A percentile compares a stretch with the other conserved stretches of the same genome.
phyloP scores from a whole-genome alignment of 2,329 filamentous ascomycete species.

The Ophiocordyceps robertsii region DNA sequence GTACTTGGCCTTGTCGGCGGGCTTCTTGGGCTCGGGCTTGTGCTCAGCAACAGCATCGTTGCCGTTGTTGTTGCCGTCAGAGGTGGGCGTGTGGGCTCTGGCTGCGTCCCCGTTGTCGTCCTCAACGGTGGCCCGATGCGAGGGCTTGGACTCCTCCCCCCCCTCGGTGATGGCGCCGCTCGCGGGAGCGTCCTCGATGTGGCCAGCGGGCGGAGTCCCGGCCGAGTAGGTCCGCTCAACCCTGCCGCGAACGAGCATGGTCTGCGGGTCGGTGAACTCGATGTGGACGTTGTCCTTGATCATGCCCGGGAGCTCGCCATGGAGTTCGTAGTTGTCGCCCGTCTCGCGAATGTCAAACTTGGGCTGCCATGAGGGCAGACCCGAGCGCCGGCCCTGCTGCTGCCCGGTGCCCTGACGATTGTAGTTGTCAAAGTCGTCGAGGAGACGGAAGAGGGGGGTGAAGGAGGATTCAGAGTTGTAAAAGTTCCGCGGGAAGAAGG shows the following conservation, averaged over 20 bases:
- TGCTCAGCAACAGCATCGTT: constrained; percentile 9
- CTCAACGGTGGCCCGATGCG: constrained; percentile 51
- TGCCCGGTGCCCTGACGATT: constrained; percentile 21
- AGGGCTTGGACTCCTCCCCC: constrained; percentile 22
- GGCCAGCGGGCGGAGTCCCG: constrained; percentile 32
- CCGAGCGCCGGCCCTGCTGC: constrained; percentile 11
- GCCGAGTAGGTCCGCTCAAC: constrained; percentile 51
- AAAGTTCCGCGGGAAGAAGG: constrained; percentile 42
- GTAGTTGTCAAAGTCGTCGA: constrained; percentile 51
- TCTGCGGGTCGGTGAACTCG: constrained; percentile 67
- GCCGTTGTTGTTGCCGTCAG: constrained; percentile 13
- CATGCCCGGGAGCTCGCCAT: constrained; percentile 68
- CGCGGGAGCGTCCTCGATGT: constrained; percentile 28
- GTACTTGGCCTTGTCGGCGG: constrained; percentile 41
- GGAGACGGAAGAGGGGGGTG: constrained; percentile 48
- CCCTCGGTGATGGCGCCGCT: constrained; percentile 27
- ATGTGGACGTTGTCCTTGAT: constrained; percentile 61
- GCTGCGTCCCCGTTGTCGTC: constrained; percentile 33
- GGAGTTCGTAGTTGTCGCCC: constrained; percentile 55
- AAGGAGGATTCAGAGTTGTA: constrained; percentile 36
- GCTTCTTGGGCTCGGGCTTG: constrained; percentile 11
- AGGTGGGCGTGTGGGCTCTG: constrained; percentile 9
- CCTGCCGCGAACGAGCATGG: constrained; percentile 55
- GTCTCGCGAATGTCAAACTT: constrained; percentile 70
- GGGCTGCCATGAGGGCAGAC: constrained; percentile 50